These are phyloP conservation scores for Plicaturopsis crispa DNA, from an alignment of 768 basidiomycete genomes.

Conservation along the genomic window DNA sequence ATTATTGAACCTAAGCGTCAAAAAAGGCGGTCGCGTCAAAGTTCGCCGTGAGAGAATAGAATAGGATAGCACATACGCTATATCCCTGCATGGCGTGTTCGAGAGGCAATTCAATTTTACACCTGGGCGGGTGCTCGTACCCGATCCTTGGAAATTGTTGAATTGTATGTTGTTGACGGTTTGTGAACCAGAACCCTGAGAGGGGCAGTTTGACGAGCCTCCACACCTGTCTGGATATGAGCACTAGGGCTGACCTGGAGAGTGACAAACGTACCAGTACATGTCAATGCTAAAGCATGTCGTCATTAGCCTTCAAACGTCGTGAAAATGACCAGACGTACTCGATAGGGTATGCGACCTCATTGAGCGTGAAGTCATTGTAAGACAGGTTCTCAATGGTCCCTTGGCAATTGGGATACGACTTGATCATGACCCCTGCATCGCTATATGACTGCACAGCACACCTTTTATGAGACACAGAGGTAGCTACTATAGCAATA, in stretches of 20 bases:
- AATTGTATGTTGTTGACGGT: background rate
- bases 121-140: slow-evolving; percentile 14
- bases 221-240: slow-evolving; percentile 2
- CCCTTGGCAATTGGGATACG: slow-evolving; percentile 14
- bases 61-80: slow-evolving; percentile 1
- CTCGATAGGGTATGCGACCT: slow-evolving; percentile 6
- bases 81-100: slow-evolving; percentile 13
- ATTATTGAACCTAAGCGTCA: slow-evolving; percentile 8
- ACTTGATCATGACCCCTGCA: slow-evolving; percentile 16
- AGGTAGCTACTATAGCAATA: background rate
- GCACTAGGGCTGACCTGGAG: background rate
- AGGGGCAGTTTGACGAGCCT: background rate
- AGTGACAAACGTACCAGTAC: slow-evolving; percentile 4
- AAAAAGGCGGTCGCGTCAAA: background rate
- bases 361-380: slow-evolving; percentile 9
- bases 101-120: slow-evolving; percentile 16
- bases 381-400: slow-evolving; percentile 15
- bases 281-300: slow-evolving; percentile 7
- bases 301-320: background rate
- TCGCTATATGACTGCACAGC: slow-evolving; percentile 12
- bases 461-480: background rate
- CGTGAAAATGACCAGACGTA: background rate
- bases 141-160: slow-evolving; percentile 10
- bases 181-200: background rate
- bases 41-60: too few relatives aligned